Evolutionary conservation across 768 basidiomycete genomes (phyloP), one percentile per base, ranked within the genome.

Genomic region (Rhodocollybia butyracea): DNA sequence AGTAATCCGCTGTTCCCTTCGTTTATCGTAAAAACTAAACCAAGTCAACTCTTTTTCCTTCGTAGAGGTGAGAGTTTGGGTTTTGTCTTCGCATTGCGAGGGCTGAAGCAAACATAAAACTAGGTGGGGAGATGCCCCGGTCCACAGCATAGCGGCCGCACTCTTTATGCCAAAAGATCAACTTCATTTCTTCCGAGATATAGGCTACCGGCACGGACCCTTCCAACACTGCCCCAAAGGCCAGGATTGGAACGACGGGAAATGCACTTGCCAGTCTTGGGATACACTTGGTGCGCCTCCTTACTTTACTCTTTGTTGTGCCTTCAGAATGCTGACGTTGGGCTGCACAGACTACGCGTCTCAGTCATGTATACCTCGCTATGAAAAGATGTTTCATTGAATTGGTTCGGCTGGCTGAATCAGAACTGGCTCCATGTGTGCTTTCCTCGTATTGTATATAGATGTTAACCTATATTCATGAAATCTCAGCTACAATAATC

Each of bases 111-210:
- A n/a, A n/a, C n/a, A n/a, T n/a, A n/a, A n/a, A n/a, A n/a, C n/a
- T n/a, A n/a, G 34, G 8, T 68, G 67, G 67, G 68, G 67, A n/a
- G 82, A 82, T 59, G 82, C 82, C 3, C 82, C 81, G 10, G 81
- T 84, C 5, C 82, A 83, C 61, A 76, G 75, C 24, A 81, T 84
- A 52, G 83, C 77, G 17, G 83, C 74, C 3, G 75, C 80, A 0
- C 67, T 85, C 11, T 80, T 83, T 36, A 79, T 84, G 2, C 70
- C 75, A 59, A 85, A 82, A 65, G 79, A 83, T 38, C 82, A 83
- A 64, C 75, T 90, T 27, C 85, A 88, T 67, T 90, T 83, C 70
- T 90, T 90, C 71, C 73, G 79, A 51, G 85, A 88, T 61, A 84
- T 90, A 38, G 88, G 79, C 7, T 57, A 54, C 64, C 71, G 76